These are phyloP conservation scores for Sporothrix brasiliensis DNA, from an alignment of 2,329 filamentous ascomycete species.

Conservation along the genomic window DNA sequence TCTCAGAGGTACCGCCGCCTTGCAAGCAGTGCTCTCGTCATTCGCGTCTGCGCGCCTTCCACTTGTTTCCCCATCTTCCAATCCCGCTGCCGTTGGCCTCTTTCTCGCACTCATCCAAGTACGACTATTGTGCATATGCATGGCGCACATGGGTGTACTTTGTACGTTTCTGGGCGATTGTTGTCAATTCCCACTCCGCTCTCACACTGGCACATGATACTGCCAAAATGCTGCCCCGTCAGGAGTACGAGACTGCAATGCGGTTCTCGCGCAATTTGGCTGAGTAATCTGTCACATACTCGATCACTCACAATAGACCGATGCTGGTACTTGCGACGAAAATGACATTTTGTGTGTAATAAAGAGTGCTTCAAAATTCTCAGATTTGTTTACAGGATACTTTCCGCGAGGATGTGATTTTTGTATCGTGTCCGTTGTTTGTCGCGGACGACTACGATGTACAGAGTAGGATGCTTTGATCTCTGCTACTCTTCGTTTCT, in stretches of 20 bases:
- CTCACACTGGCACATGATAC: neutral
- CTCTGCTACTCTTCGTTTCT: too few species aligned
- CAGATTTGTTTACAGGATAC: neutral
- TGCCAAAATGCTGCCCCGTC: too few species aligned
- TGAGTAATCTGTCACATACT: neutral
- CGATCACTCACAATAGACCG: neutral
- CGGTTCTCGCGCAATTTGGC: constrained; percentile 5
- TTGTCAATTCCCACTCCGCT: neutral
- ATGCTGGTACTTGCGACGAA: neutral
- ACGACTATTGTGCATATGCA: too few species aligned
- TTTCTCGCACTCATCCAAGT: neutral
- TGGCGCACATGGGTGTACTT: neutral
- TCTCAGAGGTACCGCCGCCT: constrained; percentile 2
- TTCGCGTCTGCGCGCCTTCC: neutral
- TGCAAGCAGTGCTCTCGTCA: neutral
- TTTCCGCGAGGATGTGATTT: neutral
- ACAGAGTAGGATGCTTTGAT: too few species aligned
- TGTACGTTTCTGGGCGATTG: too few species aligned
- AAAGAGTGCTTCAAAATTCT: too few species aligned
- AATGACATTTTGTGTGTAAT: neutral
- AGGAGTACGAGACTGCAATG: too few species aligned
- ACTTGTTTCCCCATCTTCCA: neutral
- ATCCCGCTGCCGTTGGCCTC: neutral
- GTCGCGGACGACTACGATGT: too few species aligned
- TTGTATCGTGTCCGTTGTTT: neutral